A percentile compares a stretch with the other conserved stretches of the same genome.
Evolutionary conservation across 139 green algal species (phyloP).

Genomic region (Chloropicon primus): DNA sequence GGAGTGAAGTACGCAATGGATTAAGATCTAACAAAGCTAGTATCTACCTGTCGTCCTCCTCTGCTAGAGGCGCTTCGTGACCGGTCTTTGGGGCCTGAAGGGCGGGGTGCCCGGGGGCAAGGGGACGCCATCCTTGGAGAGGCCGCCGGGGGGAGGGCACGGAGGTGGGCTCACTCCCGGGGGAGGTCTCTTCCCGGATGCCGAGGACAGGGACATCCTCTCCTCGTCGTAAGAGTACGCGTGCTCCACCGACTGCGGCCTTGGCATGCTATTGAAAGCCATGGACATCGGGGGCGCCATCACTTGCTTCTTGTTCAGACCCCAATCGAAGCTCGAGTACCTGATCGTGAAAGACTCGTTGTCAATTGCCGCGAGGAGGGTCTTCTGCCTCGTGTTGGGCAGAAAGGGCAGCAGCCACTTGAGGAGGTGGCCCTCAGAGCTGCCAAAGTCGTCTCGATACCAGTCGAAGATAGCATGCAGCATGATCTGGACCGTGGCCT

Average conservation of each 20-base stretch:
- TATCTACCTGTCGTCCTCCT: too few relatives aligned
- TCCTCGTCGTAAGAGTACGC: not conserved
- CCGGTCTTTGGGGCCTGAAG: not conserved
- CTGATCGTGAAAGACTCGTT: not conserved
- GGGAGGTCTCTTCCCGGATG: not conserved
- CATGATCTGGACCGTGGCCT: not conserved
- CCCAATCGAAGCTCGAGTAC: constrained; percentile 13
- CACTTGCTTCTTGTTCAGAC: constrained; percentile 10
- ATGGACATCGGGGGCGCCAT: not conserved
- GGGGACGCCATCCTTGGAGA: not conserved
- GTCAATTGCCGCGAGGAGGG: constrained; percentile 3
- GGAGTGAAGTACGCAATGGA: too few relatives aligned
- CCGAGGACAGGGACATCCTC: not conserved
- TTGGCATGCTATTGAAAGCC: not conserved
- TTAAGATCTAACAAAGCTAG: too few relatives aligned
- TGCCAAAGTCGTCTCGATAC: constrained; percentile 24
- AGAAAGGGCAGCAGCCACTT: constrained; percentile 10
- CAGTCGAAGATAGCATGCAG: constrained; percentile 13
- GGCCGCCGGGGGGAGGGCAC: not conserved
- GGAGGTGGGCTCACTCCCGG: not conserved
- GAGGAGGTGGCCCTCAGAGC: constrained; percentile 11
- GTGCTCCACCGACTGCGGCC: not conserved
- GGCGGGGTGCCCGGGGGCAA: not conserved
- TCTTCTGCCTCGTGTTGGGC: not conserved
- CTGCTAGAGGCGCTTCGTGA: not conserved